Evolutionary conservation across 2,329 filamentous ascomycete species (phyloP), one percentile per base, ranked within the genome.

Genomic region (Diaporthe vaccinii): DNA sequence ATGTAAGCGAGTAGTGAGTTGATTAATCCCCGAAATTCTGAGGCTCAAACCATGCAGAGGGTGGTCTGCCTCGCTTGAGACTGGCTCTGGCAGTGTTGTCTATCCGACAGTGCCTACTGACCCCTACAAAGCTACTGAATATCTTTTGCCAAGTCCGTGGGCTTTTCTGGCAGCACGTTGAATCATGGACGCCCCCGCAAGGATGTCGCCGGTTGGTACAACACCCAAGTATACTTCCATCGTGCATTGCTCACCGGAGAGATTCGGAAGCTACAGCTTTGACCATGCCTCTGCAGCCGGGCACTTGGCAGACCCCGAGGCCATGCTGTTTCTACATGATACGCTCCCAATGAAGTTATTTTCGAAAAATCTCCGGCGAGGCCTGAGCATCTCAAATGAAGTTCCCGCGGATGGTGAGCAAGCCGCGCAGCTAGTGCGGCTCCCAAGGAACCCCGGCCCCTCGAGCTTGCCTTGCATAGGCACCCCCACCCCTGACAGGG

Each of bases 361-460:
- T 41, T 55, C 8, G 8, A 22, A 55, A 36, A 69, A n/a, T 55
- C n/a, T 25, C 65, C 34, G 49, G 14, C 15, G 28, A n/a, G 28
- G 61, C 41, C 39, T 67, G 39, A 65, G 61, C 41, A 15, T 10
- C 22, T 31, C 22, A 69, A 39, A 55, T 55, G 34, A 69, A 34
- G 49, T 55, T 17, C 65, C 49, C 2, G 65, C 65, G 49, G 34
- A 15, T 41, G 65, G 34, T 28, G 31, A 53, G 46, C 22, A 39
- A 39, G 65, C 65, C 46, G 46, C 22, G 46, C 34, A 55, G 10
- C 49, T 69, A 69, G 65, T 69, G 65, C 65, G 65, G 65, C 65
- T 69, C 65, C 41, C 65, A 46, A 69, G 55, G 49, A 25, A 28
- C 31, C 65, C 65, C 49, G 49, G 65, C 28, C 22, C 28, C 62